A percentile compares a stretch with the other conserved stretches of the same genome.
phyloP scores from a whole-genome alignment of 768 basidiomycete species.

The Calvatia gigantea region DNA sequence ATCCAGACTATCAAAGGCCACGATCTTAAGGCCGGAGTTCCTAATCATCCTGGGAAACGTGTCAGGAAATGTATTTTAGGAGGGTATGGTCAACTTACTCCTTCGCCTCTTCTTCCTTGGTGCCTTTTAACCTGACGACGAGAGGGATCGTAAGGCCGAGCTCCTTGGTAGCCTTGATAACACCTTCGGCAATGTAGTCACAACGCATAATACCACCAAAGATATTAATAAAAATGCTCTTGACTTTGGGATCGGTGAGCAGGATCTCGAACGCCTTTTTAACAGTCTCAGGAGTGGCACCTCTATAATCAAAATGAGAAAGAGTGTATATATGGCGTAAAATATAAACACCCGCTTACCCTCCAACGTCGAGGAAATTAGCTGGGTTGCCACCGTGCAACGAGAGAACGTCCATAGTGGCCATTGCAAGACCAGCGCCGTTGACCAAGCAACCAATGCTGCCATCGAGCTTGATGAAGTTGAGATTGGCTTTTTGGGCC shows the following conservation, averaged over 20 bases:
- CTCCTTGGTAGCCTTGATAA: conserved; percentile 97
- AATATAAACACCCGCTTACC: conserved; percentile 39
- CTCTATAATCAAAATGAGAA: conserved; percentile 40
- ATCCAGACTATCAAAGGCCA: conserved; percentile 89
- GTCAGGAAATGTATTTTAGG: not conserved
- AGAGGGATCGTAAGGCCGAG: conserved; percentile 81
- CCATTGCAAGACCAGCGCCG: conserved; percentile 98
- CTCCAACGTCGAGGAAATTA: conserved; percentile 98
- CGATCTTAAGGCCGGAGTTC: conserved; percentile 89
- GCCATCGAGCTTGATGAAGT: conserved; percentile 99
- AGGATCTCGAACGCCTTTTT: conserved; percentile 99
- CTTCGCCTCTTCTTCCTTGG: conserved; percentile 95
- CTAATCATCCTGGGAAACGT: conserved; percentile 76
- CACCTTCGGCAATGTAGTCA: conserved; percentile 97
- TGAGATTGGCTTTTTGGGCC: conserved; percentile 92
- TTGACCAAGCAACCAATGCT: conserved; percentile 97
- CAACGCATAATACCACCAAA: conserved; percentile 99
- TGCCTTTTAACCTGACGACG: conserved; percentile 94
- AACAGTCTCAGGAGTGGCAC: conserved; percentile 98
- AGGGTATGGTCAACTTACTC: conserved; percentile 49
- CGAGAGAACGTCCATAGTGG: conserved; percentile 99
- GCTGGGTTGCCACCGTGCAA: conserved; percentile 96
- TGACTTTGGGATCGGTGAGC: conserved; percentile 85
- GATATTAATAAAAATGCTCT: conserved; percentile 99
- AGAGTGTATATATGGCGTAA: not conserved